Percentiles rank a stretch among this genome's conserved stretches.
These are phyloP conservation scores for Pichia occidentalis DNA, from an alignment of 805 yeast species.

Conservation along the genomic window DNA sequence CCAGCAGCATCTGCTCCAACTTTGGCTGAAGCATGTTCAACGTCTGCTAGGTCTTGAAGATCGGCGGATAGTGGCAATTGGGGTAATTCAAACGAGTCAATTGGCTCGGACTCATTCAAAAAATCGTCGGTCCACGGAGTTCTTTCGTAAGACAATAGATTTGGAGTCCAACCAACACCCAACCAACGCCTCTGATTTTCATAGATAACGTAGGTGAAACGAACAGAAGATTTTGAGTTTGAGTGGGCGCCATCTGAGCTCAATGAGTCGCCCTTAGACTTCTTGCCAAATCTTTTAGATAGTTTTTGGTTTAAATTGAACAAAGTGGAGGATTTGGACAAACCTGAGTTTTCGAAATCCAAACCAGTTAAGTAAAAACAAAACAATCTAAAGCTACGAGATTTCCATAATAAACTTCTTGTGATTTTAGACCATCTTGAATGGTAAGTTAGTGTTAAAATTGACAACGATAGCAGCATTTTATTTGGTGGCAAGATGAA, in stretches of 20 bases:
- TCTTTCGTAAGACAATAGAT: slow-evolving; percentile 84
- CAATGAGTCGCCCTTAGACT: slow-evolving; percentile 14
- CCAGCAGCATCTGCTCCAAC: slow-evolving; percentile 33
- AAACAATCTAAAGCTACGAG: slow-evolving; percentile 58
- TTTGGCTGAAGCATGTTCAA: too few species aligned
- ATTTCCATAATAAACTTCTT: slow-evolving; percentile 79
- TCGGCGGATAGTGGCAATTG: slow-evolving; percentile 35
- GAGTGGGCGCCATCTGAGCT: slow-evolving; percentile 4
- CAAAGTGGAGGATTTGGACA: slow-evolving; percentile 30
- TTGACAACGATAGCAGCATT: slow-evolving; percentile 51
- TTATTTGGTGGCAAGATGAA: slow-evolving; percentile 67
- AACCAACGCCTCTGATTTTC: slow-evolving; percentile 97
- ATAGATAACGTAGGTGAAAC: slow-evolving; percentile 85
- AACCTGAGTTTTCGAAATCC: slow-evolving; percentile 46
- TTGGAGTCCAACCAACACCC: slow-evolving; percentile 97
- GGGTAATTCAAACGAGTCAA: slow-evolving; percentile 76
- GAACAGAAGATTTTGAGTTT: slow-evolving; percentile 37
- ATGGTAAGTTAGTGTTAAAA: slow-evolving; percentile 71
- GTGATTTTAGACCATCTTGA: slow-evolving; percentile 80
- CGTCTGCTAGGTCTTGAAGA: slow-evolving; percentile 8
- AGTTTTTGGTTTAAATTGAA: slow-evolving; percentile 47
- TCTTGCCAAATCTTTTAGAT: slow-evolving; percentile 31
- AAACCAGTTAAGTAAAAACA: slow-evolving; percentile 84
- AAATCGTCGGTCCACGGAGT: slow-evolving; percentile 98
- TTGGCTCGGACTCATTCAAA: slow-evolving; percentile 73